Base-by-base conservation (phyloP, 345 rosid species). In the Salix suchowensis region DNA sequence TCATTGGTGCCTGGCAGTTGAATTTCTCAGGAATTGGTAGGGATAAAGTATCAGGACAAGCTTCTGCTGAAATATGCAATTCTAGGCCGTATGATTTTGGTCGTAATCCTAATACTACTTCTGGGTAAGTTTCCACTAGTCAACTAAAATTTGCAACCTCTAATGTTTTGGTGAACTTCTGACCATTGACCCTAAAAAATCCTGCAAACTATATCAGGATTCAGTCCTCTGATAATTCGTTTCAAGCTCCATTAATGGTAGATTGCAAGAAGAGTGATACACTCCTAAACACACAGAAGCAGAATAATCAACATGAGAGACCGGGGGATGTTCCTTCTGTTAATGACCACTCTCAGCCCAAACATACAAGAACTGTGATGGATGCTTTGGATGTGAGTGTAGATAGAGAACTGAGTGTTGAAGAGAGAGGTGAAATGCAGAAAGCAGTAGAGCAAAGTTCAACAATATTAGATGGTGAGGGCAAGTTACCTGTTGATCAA, bases 41-140 rank as follows among this genome's bases (percentile, higher is more conserved):
- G 80, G 94, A 91, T 82, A 87, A 91, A 83, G 80, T 96, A 72
- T 93, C 99, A 12, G 99, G 99, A 77, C 99, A 96, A 86, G 90
- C 80, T 71, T 92, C 96, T 73, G 96, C 88, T 28, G 85, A 82
- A 81, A 81, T 88, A 78, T 89, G 78, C 75, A 65, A 82, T 76
- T 65, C 72, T 67, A 83, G 80, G 73, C 81, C 84, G 71, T 74
- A 79, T 74, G 68, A 44, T 48, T 21, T 78, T 39, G 58, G 67
- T 67, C 26, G 4, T 58, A 54, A 21, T 71, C 70, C 74, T 26
- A 69, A 68, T 77, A 77, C 71, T 61, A 82, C 74, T 28, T 26
- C 84, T n/a, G 77, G 89, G 98, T 88, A 71, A 80, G 75, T 78
- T 55, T 68, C 64, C 68, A 58, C n/a, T 61, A 67, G 42, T 70